Percentiles rank a stretch among this genome's conserved stretches.
Evolutionary conservation across 2,329 filamentous ascomycete species (phyloP).

Genomic region (Beauveria sp.): DNA sequence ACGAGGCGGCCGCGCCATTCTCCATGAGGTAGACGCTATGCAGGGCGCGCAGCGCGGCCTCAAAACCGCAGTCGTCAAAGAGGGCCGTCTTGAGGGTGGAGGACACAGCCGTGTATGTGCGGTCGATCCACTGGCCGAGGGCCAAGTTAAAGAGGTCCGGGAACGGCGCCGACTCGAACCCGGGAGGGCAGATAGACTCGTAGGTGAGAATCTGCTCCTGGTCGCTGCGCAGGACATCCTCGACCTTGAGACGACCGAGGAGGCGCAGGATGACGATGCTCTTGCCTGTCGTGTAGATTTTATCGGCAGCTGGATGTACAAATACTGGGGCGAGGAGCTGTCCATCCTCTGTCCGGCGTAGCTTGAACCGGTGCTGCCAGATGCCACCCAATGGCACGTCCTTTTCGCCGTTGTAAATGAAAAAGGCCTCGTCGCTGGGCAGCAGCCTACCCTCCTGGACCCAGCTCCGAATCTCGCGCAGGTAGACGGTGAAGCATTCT

Average conservation of each 20-base stretch:
- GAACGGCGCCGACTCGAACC: constrained; percentile 54
- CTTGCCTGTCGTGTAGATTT: constrained; percentile 83
- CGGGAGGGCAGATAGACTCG: constrained; percentile 43
- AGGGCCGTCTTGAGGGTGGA: constrained; percentile 57
- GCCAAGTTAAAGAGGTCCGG: constrained; percentile 63
- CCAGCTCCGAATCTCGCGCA: constrained; percentile 73
- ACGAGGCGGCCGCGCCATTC: constrained; percentile 60
- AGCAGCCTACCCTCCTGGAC: constrained; percentile 71
- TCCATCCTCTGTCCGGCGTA: constrained; percentile 54
- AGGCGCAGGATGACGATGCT: constrained; percentile 77
- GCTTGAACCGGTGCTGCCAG: constrained; percentile 68
- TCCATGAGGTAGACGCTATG: constrained; percentile 68
- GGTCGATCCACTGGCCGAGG: constrained; percentile 70
- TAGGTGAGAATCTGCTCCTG: constrained; percentile 42
- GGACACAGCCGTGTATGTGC: constrained; percentile 64
- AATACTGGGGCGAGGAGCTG: constrained; percentile 65
- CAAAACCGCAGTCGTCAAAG: constrained; percentile 61
- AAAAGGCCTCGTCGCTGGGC: constrained; percentile 62
- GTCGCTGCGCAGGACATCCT: constrained; percentile 16
- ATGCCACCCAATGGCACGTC: constrained; percentile 54
- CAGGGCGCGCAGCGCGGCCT: constrained; percentile 56
- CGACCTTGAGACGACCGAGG: constrained; percentile 38
- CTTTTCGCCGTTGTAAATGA: constrained; percentile 54
- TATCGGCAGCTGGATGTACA: constrained; percentile 57
- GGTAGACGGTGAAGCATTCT: constrained; percentile 73